Evolutionary conservation across 1,139 yeast species (phyloP).

Genomic region (Petasospora rhodanensis): DNA sequence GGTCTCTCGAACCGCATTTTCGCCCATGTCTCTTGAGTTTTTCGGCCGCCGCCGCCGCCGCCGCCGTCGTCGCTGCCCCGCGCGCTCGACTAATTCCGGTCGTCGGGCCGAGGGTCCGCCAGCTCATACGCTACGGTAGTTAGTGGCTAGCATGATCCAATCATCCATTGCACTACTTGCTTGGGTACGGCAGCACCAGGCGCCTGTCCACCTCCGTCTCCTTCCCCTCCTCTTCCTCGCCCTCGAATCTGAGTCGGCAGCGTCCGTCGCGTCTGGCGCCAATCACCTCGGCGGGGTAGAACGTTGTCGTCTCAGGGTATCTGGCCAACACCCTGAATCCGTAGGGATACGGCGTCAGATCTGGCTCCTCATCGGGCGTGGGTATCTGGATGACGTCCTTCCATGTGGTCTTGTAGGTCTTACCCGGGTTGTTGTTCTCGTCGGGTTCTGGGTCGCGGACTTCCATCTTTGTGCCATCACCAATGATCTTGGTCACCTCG

Average conservation of each 20-base stretch:
- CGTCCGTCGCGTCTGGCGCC: slow-evolving; percentile 71
- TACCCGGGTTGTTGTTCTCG: slow-evolving; percentile 87
- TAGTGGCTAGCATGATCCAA: too few species aligned
- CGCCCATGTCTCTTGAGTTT: too few species aligned
- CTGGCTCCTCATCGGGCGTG: slow-evolving; percentile 36
- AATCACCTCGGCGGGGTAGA: slow-evolving; percentile 89
- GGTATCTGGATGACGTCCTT: slow-evolving; percentile 80
- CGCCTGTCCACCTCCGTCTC: slow-evolving; percentile 91
- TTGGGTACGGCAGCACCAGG: slow-evolving; percentile 73
- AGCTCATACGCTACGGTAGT: background rate
- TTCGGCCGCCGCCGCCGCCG: too few species aligned
- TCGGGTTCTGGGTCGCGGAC: slow-evolving; percentile 98
- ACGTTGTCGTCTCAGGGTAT: slow-evolving; percentile 97
- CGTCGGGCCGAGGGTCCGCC: background rate
- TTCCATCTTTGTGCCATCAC: slow-evolving; percentile 77
- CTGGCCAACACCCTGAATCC: slow-evolving; percentile 86
- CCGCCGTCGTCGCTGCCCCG: too few species aligned
- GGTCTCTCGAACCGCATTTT: too few species aligned
- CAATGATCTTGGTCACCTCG: slow-evolving; percentile 71
- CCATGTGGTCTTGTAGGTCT: slow-evolving; percentile 75
- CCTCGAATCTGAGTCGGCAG: slow-evolving; percentile 84
- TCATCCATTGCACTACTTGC: too few species aligned
- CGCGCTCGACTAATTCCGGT: too few species aligned
- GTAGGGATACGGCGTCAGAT: slow-evolving; percentile 57
- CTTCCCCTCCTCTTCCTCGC: slow-evolving; percentile 94